Evolutionary conservation across 805 yeast species (phyloP).

Genomic region (Metschnikowia bowlesiae): DNA sequence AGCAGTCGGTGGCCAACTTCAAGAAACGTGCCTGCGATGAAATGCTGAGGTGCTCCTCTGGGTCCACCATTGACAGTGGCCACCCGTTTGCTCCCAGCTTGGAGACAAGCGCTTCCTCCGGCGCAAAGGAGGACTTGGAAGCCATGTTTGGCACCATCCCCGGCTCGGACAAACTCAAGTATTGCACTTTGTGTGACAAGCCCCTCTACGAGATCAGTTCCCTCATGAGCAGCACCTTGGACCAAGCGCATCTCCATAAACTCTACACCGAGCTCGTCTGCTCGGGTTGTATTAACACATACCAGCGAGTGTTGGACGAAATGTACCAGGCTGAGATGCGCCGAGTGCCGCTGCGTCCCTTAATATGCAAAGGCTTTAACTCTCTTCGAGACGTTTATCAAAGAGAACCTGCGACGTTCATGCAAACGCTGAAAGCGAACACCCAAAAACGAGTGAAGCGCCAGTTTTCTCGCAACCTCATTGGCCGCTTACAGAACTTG

Average conservation of each 20-base stretch:
- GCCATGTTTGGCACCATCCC: slow-evolving; percentile 37
- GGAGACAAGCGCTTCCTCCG: neutral
- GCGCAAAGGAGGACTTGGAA: slow-evolving; percentile 26
- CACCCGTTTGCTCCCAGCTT: neutral
- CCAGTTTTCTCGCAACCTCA: slow-evolving; percentile 32
- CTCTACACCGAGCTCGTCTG: slow-evolving; percentile 57
- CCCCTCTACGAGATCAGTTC: slow-evolving; percentile 62
- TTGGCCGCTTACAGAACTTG: slow-evolving; percentile 17
- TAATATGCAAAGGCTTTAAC: neutral
- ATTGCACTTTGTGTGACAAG: slow-evolving; percentile 67
- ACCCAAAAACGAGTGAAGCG: slow-evolving; percentile 9
- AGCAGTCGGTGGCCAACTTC: slow-evolving; percentile 36
- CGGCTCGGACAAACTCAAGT: slow-evolving; percentile 36
- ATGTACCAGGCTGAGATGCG: slow-evolving; percentile 17
- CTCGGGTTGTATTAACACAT: slow-evolving; percentile 54
- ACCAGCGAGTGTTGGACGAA: slow-evolving; percentile 49
- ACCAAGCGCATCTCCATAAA: slow-evolving; percentile 11
- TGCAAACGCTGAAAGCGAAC: neutral
- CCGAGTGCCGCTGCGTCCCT: neutral
- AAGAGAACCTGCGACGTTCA: neutral
- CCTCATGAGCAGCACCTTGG: slow-evolving; percentile 20
- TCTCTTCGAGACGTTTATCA: neutral
- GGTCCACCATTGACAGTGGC: neutral
- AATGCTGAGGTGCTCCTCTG: slow-evolving; percentile 2
- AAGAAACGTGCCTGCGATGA: slow-evolving; percentile 21